Evolutionary conservation across 306 rosid genomes (phyloP).

Genomic region (Fagus sylvatica): DNA sequence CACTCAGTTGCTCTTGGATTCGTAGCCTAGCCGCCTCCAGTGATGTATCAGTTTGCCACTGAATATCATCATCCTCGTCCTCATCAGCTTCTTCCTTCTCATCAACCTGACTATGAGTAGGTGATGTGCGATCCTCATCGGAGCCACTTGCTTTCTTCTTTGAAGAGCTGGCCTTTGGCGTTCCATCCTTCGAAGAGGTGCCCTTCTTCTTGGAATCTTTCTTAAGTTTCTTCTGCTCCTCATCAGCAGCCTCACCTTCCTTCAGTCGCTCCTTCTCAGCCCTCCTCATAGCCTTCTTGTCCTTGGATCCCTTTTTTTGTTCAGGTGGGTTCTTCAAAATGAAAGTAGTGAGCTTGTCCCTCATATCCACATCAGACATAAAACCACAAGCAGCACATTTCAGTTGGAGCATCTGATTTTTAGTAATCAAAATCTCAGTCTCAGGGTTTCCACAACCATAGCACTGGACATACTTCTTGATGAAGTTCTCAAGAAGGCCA

Average conservation of each 20-base stretch:
- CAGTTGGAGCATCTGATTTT: slow-evolving; percentile 62
- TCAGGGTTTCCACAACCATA: slow-evolving; percentile 73
- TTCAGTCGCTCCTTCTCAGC: slow-evolving; percentile 72
- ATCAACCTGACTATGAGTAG: slow-evolving; percentile 43
- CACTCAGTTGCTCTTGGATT: slow-evolving; percentile 59
- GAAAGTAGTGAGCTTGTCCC: slow-evolving; percentile 69
- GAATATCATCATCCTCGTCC: slow-evolving; percentile 40
- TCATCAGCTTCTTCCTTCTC: slow-evolving; percentile 35
- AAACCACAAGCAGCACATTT: slow-evolving; percentile 77
- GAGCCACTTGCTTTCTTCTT: slow-evolving; percentile 55
- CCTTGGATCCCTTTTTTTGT: slow-evolving; percentile 56
- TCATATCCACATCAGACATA: slow-evolving; percentile 69
- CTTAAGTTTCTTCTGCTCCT: slow-evolving; percentile 54
- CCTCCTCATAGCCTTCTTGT: slow-evolving; percentile 69
- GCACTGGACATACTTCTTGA: slow-evolving; percentile 67
- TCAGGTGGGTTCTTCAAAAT: slow-evolving; percentile 72
- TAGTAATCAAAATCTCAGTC: slow-evolving; percentile 60
- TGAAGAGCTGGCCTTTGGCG: slow-evolving; percentile 40
- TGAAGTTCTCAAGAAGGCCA: slow-evolving; percentile 68
- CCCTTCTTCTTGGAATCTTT: slow-evolving; percentile 60
- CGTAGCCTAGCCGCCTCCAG: slow-evolving; percentile 59
- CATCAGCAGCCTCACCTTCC: slow-evolving; percentile 69
- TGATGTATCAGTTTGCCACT: slow-evolving; percentile 72
- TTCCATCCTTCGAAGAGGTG: slow-evolving; percentile 42
- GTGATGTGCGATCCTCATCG: slow-evolving; percentile 56